Evolutionary conservation across 805 yeast species (phyloP), one percentile per base, ranked within the genome.

Genomic region (Tetrapisispora phaffii): DNA sequence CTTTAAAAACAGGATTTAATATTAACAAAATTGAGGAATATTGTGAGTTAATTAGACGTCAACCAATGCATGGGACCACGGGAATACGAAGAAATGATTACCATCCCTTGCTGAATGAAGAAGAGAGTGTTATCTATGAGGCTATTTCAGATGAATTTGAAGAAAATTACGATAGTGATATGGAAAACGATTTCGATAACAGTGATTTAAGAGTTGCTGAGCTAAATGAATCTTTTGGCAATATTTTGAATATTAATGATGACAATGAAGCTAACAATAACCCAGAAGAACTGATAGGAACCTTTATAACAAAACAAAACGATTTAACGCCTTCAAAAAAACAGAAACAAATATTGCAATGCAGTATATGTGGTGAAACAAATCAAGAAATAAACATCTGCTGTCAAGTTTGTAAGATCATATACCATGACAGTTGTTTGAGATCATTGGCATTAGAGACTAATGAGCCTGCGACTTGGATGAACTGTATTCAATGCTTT

Each of bases 391-490:
- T 50, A 8, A 50, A 50, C 34, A 38, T 35, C 4, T 46, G 34
- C 16, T 58, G 62, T 39, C 43, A 43, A 21, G 12, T 28, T n/a
- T 55, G 60, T 44, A 38, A 48, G 23, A 22, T 44, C 4, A 36
- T 48, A 15, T 59, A 51, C 26, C 64, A 59, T 39, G 56, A 52
- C 24, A 36, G 48, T n/a, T 59, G 64, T 36, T 36, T 59, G 6
- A 49, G 55, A 19, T 28, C 46, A 2, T 48, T 54, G 29, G 48
- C 58, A 0, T 44, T 44, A 32, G 62, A 59, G 37, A 50, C 58
- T 23, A 55, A 59, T 21, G 51, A 52, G 37, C 37, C 50, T 28
- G 41, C 46, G 24, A 44, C 55, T 28, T 47, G 55, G 55, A 42
- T 48, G 21, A 47, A 49, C 19, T 58, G 63, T 34, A 46, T 53